Conservation (phyloP, 2,329 filamentous ascomycete species). For the Lasiodiplodia theobromae region DNA sequence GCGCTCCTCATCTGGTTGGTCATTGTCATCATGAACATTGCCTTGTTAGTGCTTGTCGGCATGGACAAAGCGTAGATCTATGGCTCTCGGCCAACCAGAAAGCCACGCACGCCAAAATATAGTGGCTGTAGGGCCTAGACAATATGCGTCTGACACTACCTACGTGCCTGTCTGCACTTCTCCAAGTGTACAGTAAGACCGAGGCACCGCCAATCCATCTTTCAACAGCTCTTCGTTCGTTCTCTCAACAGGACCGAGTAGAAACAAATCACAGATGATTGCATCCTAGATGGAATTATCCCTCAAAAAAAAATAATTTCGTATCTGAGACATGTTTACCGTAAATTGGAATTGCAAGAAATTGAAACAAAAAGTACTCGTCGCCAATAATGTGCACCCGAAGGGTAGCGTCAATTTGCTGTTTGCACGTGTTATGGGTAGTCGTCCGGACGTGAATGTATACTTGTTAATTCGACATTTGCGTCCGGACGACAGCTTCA, state of each 20-base stretch:
- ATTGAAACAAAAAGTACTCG: neutral
- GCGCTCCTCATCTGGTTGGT: conserved; percentile 73
- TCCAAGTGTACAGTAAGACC: neutral
- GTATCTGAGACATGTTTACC: no score
- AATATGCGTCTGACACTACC: neutral
- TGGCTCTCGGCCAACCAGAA: neutral
- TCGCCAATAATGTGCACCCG: neutral
- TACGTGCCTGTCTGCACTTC: neutral
- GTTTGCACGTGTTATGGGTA: no score
- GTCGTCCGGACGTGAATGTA: no score
- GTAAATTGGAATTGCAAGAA: no score
- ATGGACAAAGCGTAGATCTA: conserved; percentile 53
- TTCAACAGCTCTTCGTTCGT: neutral
- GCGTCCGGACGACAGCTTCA: no score
- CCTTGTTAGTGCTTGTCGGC: conserved; percentile 70
- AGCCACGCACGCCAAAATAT: neutral
- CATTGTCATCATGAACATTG: conserved; percentile 81
- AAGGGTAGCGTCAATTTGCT: no score
- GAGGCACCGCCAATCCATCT: neutral
- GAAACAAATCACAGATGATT: neutral
- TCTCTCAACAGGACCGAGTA: neutral
- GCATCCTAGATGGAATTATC: no score
- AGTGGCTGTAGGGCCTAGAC: neutral
- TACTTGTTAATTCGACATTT: no score
- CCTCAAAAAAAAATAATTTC: no score